phyloP scores from a whole-genome alignment of 129 eudicot species.

The carrot (Daucus carota) region DNA sequence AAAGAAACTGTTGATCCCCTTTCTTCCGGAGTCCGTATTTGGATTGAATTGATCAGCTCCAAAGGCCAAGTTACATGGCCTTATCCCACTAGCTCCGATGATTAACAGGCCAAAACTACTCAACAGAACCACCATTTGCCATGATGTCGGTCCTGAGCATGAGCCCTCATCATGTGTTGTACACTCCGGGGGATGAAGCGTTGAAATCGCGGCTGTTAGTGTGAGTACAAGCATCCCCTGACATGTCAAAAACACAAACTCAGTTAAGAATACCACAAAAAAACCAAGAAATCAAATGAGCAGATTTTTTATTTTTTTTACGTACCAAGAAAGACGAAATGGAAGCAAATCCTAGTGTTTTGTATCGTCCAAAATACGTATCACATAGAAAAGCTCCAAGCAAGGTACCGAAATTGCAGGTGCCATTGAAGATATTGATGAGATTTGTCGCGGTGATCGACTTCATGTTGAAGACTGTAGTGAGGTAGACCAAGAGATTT shows the following conservation, averaged over 20 bases:
- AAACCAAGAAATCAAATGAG: not conserved
- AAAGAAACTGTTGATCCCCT: slow-evolving; percentile 3
- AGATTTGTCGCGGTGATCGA: slow-evolving; percentile 12
- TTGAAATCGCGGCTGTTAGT: not conserved
- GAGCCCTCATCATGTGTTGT: not conserved
- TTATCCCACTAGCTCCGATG: not conserved
- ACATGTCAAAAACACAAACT: not conserved
- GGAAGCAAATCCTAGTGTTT: slow-evolving; percentile 14
- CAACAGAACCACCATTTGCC: slow-evolving; percentile 7
- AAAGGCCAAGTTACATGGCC: slow-evolving; percentile 15
- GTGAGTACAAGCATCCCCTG: slow-evolving; percentile 9
- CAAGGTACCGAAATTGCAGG: slow-evolving; percentile 10
- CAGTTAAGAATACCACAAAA: not conserved
- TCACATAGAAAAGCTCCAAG: slow-evolving; percentile 6
- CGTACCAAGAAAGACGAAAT: slow-evolving; percentile 11
- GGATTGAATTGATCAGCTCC: slow-evolving; percentile 15
- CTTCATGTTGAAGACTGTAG: slow-evolving; percentile 16
- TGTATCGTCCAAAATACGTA: slow-evolving; percentile 19
- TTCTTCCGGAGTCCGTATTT: not conserved
- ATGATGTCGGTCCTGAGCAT: not conserved
- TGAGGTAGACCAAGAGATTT: slow-evolving; percentile 17
- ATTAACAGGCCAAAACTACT: not conserved
- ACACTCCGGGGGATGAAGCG: slow-evolving; percentile 1
- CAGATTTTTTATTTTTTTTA: not conserved
- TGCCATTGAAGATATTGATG: slow-evolving; percentile 15